phyloP scores from a whole-genome alignment of 1,284 basidiomycete genomes.

The Leccinum fallax region DNA sequence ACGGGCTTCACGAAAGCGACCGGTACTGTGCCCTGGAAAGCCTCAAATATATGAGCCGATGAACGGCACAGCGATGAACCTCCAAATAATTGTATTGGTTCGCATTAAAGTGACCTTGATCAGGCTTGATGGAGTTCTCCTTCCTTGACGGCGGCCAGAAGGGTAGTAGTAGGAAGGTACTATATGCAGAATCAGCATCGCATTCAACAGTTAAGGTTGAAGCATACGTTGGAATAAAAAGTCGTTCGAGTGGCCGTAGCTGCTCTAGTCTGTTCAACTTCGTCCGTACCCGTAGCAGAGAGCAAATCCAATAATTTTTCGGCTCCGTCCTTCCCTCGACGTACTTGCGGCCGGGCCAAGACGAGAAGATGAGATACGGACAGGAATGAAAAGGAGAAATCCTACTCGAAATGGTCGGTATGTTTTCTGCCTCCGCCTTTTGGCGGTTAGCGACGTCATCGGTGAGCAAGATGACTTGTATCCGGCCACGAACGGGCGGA shows the following conservation, averaged over 20 bases:
- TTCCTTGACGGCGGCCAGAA: conserved; percentile 85
- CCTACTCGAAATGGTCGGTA: conserved; percentile 66
- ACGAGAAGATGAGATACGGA: conserved; percentile 2
- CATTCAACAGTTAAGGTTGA: neutral
- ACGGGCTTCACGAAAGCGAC: conserved; percentile 79
- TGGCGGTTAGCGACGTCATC: conserved; percentile 88
- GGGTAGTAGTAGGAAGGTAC: conserved; percentile 78
- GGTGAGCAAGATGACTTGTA: conserved; percentile 75
- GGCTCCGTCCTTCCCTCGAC: conserved; percentile 69
- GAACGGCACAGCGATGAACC: conserved; percentile 42
- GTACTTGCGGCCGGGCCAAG: conserved; percentile 67
- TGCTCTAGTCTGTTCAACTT: conserved; percentile 61
- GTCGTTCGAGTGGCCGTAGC: conserved; percentile 55
- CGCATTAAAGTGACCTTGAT: conserved; percentile 82
- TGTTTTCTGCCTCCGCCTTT: conserved; percentile 69
- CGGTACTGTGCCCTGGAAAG: conserved; percentile 75
- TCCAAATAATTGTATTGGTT: conserved; percentile 97
- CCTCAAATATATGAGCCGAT: neutral
- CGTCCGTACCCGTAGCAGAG: conserved; percentile 62
- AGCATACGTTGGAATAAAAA: conserved; percentile 76
- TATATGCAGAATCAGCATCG: conserved; percentile 37
- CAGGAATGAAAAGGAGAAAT: conserved; percentile 2
- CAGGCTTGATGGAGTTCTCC: conserved; percentile 78
- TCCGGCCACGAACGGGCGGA: conserved; percentile 52
- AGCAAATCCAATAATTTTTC: conserved; percentile 79